phyloP scores from a whole-genome alignment of 2,329 filamentous ascomycete genomes.

The Ophiostoma novo-ulmi region DNA sequence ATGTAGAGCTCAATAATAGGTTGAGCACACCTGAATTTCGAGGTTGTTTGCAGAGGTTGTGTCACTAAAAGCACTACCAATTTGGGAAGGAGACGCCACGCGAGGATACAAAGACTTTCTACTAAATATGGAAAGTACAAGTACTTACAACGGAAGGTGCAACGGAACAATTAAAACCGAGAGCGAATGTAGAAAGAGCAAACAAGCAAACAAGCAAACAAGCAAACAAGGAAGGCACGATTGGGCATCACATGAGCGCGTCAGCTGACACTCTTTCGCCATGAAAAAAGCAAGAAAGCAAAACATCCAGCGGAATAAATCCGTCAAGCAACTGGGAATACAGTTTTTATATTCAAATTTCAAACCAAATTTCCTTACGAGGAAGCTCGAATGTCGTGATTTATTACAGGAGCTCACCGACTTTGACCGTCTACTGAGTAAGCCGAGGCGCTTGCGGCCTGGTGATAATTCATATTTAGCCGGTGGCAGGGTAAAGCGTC shows the following conservation, averaged over 20 bases:
- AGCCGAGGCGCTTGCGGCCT: constrained; percentile 7
- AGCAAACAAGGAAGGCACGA: not conserved
- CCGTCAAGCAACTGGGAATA: not conserved
- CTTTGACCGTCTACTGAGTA: not conserved
- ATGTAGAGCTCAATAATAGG: not conserved
- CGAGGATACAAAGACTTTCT: not conserved
- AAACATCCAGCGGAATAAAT: not conserved
- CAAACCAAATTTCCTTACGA: not conserved
- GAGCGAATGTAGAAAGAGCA: not conserved
- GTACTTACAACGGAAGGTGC: not conserved
- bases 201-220: not conserved
- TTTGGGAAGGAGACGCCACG: not conserved
- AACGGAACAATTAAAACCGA: not conserved
- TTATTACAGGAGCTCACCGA: not conserved
- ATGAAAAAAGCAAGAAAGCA: not conserved
- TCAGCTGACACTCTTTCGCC: not conserved
- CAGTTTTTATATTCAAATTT: not conserved
- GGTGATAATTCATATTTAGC: not conserved
- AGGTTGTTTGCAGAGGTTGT: not conserved
- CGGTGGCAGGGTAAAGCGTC: constrained; percentile 9
- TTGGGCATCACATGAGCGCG: not conserved
- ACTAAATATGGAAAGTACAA: not conserved
- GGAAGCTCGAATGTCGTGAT: not conserved
- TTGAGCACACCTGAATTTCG: not conserved
- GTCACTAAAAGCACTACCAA: not conserved